These are phyloP conservation scores for Nicotiana tabacum DNA, from an alignment of 257 asterid genomes.

Conservation along the genomic window DNA sequence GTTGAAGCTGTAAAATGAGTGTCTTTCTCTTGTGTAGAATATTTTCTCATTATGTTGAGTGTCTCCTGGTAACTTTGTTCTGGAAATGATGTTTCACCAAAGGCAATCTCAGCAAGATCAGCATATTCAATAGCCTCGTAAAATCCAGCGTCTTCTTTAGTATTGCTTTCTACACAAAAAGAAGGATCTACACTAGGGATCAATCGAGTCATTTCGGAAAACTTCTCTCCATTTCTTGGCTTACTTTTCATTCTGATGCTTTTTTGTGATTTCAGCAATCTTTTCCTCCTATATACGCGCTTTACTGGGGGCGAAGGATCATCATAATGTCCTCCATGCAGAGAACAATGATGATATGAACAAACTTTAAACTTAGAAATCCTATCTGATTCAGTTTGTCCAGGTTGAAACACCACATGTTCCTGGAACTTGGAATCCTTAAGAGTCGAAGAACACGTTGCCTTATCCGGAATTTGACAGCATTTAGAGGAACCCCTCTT, in stretches of 20 bases:
- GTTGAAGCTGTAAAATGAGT: constrained; percentile 17
- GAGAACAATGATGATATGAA: constrained; percentile 84
- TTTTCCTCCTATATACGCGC: constrained; percentile 35
- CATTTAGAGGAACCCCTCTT: constrained; percentile 26
- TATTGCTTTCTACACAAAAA: constrained; percentile 23
- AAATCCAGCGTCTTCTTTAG: constrained; percentile 5
- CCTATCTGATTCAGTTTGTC: constrained; percentile 33
- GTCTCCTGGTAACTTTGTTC: constrained; percentile 45
- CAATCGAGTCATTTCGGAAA: constrained; percentile 17
- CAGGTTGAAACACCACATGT: constrained; percentile 30
- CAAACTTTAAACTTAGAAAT: constrained; percentile 49
- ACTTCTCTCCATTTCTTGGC: constrained; percentile 17
- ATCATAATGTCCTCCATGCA: constrained; percentile 67
- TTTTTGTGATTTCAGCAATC: constrained; percentile 40
- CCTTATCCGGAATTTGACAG: constrained; percentile 39
- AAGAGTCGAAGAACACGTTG: constrained; percentile 73
- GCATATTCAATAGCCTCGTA: constrained; percentile 10
- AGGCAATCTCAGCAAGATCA: constrained; percentile 30
- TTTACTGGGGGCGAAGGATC: constrained; percentile 34
- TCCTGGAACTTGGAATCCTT: constrained; percentile 58
- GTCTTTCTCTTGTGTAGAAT: constrained; percentile 22
- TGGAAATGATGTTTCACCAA: constrained; percentile 48
- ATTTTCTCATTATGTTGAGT: constrained; percentile 24
- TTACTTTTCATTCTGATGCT: constrained; percentile 22
- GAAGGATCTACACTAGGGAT: constrained; percentile 18